Evolutionary conservation across 805 yeast species (phyloP).

Genomic region (Metschnikowia gelsemii): DNA sequence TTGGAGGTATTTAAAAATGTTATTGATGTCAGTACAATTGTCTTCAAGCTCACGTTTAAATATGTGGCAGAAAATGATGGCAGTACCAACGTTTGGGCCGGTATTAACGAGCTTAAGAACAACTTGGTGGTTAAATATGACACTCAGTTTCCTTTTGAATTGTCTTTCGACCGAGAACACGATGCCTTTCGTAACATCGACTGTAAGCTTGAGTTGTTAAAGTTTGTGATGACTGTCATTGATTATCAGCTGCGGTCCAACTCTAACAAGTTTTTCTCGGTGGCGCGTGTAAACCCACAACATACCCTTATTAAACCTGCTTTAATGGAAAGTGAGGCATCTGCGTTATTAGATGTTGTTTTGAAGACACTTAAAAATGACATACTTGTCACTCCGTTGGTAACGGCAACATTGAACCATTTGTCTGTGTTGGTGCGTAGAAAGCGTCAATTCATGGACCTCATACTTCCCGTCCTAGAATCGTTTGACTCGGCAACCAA

Average conservation of each 20-base stretch:
- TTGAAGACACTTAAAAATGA: constrained; percentile 56
- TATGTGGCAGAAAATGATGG: constrained; percentile 50
- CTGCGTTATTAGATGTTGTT: constrained; percentile 59
- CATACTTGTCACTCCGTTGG: constrained; percentile 50
- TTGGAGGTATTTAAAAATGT: constrained; percentile 31
- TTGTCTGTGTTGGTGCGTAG: constrained; percentile 60
- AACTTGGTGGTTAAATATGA: constrained; percentile 62
- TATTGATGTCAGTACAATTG: constrained; percentile 39
- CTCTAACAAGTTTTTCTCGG: constrained; percentile 41
- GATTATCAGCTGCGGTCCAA: constrained; percentile 49
- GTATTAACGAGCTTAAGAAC: constrained; percentile 54
- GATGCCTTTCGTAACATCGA: constrained; percentile 54
- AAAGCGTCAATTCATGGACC: constrained; percentile 59
- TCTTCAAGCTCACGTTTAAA: constrained; percentile 45
- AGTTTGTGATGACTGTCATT: constrained; percentile 55
- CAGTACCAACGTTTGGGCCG: constrained; percentile 51
- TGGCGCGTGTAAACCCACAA: constrained; percentile 48
- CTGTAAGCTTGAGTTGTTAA: constrained; percentile 65
- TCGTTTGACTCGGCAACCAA: constrained; percentile 60
- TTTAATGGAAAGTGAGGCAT: constrained; percentile 65
- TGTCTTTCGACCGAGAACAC: constrained; percentile 48
- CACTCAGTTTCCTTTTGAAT: constrained; percentile 50
- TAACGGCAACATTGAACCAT: constrained; percentile 68
- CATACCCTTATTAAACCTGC: constrained; percentile 64
- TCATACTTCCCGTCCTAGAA: constrained; percentile 58